Percentiles rank a stretch among this genome's conserved stretches.
These are phyloP conservation scores for Moniliophthora roreri DNA, from an alignment of 1,284 basidiomycete genomes.

Conservation along the genomic window DNA sequence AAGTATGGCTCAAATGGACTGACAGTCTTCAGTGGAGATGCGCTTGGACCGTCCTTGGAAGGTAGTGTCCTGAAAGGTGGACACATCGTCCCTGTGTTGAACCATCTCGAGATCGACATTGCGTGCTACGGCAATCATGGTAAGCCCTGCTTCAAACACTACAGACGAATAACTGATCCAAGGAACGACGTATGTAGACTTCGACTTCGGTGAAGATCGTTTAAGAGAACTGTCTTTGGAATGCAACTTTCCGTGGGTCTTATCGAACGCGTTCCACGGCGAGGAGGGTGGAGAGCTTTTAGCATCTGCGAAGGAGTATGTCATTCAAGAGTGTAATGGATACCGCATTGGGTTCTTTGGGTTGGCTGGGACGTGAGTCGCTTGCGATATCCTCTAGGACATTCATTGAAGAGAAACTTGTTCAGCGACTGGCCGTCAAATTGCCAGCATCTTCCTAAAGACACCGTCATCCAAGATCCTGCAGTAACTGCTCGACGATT, in stretches of 20 bases:
- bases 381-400: background rate
- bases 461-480: constrained; percentile 3
- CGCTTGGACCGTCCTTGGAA: constrained; percentile 20
- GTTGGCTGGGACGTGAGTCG: constrained; percentile 12
- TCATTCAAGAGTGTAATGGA: constrained; percentile 1
- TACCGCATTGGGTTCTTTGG: constrained; percentile 12
- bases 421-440: constrained; percentile 18
- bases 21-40: constrained; percentile 18
- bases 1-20: background rate
- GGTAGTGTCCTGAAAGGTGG: constrained; percentile 20
- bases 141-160: background rate
- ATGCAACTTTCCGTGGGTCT: constrained; percentile 16
- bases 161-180: background rate
- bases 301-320: constrained; percentile 6
- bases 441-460: constrained; percentile 14
- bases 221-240: constrained; percentile 8
- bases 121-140: constrained; percentile 19
- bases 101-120: constrained; percentile 14
- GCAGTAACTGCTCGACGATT: background rate
- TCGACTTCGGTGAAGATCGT: constrained; percentile 16
- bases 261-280: constrained; percentile 14
- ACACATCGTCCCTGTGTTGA: constrained; percentile 16
- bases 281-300: background rate
- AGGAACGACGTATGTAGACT: constrained; percentile 1
- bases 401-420: background rate